Conservation (phyloP, 1,284 basidiomycete species). For the Ustilago curta region DNA sequence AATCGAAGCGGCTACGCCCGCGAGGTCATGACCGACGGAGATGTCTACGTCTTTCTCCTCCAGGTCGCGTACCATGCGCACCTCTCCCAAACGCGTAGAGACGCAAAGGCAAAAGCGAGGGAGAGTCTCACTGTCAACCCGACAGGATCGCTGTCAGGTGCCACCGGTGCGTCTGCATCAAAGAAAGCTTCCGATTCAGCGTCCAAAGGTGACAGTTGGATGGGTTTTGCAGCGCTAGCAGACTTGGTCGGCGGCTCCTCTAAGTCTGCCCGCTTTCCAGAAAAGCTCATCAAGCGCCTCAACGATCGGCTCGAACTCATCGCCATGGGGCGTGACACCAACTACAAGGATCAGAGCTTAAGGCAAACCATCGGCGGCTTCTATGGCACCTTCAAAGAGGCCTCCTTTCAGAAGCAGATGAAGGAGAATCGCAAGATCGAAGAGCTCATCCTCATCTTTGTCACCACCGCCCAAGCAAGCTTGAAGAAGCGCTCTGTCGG, state of each 20-base stretch:
- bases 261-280: slow-evolving; percentile 60
- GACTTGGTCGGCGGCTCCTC: slow-evolving; percentile 57
- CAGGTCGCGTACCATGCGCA: slow-evolving; percentile 61
- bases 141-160: slow-evolving; percentile 5
- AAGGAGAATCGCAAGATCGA: slow-evolving; percentile 97
- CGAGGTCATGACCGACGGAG: slow-evolving; percentile 62
- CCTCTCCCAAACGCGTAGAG: slow-evolving; percentile 26
- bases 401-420: slow-evolving; percentile 72
- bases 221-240: slow-evolving; percentile 54
- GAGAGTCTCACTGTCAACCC: slow-evolving; percentile 17
- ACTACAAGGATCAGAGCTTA: slow-evolving; percentile 58
- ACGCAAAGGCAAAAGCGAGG: slow-evolving; percentile 41
- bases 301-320: slow-evolving; percentile 64
- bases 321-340: slow-evolving; percentile 64
- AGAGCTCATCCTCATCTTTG: slow-evolving; percentile 94
- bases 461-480: slow-evolving; percentile 76
- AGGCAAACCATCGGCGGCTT: slow-evolving; percentile 65
- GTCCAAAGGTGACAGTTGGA: slow-evolving; percentile 53
- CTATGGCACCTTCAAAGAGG: slow-evolving; percentile 65
- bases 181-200: slow-evolving; percentile 30
- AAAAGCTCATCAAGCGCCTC: slow-evolving; percentile 66
- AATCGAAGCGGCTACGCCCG: slow-evolving; percentile 32
- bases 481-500: slow-evolving; percentile 77
- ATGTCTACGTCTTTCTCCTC: slow-evolving; percentile 66
- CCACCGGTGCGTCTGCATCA: slow-evolving; percentile 15